These are phyloP conservation scores for Leccinum olivaceopallidum DNA, from an alignment of 768 basidiomycete species.

Conservation along the genomic window DNA sequence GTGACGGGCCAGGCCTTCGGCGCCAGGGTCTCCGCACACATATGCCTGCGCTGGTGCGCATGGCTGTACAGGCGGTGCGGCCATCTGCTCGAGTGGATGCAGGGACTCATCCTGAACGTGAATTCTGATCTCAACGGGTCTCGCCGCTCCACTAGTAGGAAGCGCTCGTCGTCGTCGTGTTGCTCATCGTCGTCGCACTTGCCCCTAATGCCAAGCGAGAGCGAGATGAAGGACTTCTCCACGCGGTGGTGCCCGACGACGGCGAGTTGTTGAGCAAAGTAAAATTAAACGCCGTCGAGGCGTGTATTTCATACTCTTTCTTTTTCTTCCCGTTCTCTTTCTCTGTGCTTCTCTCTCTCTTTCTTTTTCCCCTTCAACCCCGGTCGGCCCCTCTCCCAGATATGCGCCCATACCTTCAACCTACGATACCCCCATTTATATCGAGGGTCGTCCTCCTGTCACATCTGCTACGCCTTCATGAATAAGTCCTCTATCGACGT, in stretches of 20 bases:
- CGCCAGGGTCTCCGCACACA: slow-evolving; percentile 21
- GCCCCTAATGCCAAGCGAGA: not conserved
- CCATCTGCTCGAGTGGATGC: slow-evolving; percentile 7
- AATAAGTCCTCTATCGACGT: not conserved
- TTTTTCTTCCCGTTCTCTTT: not conserved
- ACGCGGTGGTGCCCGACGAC: slow-evolving; percentile 3
- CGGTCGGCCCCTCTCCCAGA: not conserved
- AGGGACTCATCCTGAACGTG: not conserved
- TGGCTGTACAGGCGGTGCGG: slow-evolving; percentile 21
- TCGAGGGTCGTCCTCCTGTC: slow-evolving; percentile 1
- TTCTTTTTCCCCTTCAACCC: not conserved
- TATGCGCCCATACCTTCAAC: slow-evolving; percentile 6
- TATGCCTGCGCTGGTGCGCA: slow-evolving; percentile 26
- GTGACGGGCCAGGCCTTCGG: slow-evolving; percentile 29
- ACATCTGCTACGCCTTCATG: not conserved
- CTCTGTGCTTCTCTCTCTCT: not conserved
- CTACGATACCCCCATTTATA: slow-evolving; percentile 10
- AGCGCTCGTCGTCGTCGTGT: not conserved
- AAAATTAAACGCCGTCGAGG: not conserved
- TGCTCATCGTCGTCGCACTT: not conserved
- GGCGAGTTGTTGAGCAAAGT: not conserved
- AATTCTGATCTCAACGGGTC: not conserved
- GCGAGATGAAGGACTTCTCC: slow-evolving; percentile 7
- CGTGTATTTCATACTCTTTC: not conserved
- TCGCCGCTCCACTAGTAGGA: not conserved